These are phyloP conservation scores for Coix lacrymajobi DNA, from an alignment of 176 grass and related monocot species.

Conservation along the genomic window DNA sequence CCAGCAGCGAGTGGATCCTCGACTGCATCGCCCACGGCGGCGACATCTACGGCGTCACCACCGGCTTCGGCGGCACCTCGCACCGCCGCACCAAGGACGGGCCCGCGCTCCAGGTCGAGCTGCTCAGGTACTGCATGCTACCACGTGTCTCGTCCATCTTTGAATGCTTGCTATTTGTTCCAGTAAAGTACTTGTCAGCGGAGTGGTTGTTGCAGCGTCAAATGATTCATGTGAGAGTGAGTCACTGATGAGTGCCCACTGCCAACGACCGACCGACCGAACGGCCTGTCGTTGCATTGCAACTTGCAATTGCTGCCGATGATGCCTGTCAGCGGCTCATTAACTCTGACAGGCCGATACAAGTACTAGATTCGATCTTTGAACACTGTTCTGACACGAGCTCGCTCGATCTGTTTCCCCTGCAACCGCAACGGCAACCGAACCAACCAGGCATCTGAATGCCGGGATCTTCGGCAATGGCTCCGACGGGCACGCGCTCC, in stretches of 20 bases:
- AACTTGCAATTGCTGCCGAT: neutral
- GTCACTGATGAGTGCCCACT: neutral
- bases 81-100: constrained; percentile 79
- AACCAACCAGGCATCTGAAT: constrained; percentile 39
- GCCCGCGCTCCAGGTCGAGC: constrained; percentile 63
- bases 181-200: neutral
- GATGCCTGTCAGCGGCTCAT: neutral
- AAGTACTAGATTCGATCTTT: neutral
- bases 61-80: constrained; percentile 71
- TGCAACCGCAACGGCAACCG: neutral
- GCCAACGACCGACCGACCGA: neutral
- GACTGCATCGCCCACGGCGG: constrained; percentile 60
- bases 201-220: neutral
- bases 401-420: neutral
- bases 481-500: constrained; percentile 38
- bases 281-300: neutral
- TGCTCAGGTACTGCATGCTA: constrained; percentile 44
- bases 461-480: constrained; percentile 64
- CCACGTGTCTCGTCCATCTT: neutral
- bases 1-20: constrained; percentile 82
- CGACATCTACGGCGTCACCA: constrained; percentile 80
- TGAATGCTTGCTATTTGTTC: neutral
- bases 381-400: neutral
- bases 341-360: neutral
- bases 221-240: neutral